Percentiles rank a stretch among this genome's conserved stretches.
phyloP scores from a whole-genome alignment of 495 filamentous ascomycete species.

The Xylaria acuta region DNA sequence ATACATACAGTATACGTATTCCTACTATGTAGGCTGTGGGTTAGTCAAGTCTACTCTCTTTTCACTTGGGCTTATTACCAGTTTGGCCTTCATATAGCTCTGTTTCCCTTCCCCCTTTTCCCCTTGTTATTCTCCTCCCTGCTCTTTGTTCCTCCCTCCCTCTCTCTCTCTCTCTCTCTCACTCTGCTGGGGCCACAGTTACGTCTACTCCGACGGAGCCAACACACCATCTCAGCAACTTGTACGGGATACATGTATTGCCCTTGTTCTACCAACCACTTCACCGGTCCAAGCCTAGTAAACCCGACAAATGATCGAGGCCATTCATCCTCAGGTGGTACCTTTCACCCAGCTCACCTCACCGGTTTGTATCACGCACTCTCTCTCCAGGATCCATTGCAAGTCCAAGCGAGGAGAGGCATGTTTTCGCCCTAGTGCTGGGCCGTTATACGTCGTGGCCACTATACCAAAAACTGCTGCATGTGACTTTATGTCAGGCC shows the following conservation, averaged over 20 bases:
- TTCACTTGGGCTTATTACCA: not conserved
- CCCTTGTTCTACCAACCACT: conserved; percentile 10
- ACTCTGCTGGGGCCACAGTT: not conserved
- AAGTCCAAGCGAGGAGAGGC: conserved; percentile 8
- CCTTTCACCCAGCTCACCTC: not conserved
- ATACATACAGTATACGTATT: not conserved
- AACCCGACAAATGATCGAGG: not conserved
- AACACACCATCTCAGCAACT: not conserved
- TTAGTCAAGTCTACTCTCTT: too few species aligned
- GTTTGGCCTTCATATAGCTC: not conserved
- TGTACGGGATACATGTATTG: not conserved
- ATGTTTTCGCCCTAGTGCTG: not conserved
- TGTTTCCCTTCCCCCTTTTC: not conserved
- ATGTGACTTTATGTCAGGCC: not conserved
- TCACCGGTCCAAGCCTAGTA: not conserved
- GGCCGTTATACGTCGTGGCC: not conserved
- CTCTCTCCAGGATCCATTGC: not conserved
- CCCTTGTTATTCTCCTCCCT: too few species aligned
- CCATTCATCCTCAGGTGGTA: not conserved
- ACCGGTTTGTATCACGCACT: conserved; percentile 12
- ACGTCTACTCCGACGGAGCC: not conserved
- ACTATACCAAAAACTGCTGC: not conserved
- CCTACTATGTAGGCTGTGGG: too few species aligned
- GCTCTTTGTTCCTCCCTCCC: too few species aligned
- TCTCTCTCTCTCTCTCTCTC: not conserved